Evolutionary conservation across 805 yeast species (phyloP).

Genomic region (Tetrapisispora fleetii): DNA sequence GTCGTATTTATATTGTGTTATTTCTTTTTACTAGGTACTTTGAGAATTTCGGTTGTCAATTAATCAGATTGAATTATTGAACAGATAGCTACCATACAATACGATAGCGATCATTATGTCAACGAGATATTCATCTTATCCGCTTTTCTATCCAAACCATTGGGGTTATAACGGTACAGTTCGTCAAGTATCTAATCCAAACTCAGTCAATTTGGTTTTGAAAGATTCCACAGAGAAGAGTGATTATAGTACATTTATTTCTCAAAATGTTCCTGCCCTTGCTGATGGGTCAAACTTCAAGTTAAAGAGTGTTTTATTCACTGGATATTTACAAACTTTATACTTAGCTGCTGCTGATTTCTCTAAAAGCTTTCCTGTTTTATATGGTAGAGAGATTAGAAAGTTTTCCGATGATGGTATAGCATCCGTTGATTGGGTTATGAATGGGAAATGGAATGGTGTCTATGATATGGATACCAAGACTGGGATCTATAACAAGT

Average conservation of each 20-base stretch:
- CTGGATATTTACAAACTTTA: conserved; percentile 70
- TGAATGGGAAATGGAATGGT: conserved; percentile 16
- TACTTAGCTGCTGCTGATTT: conserved; percentile 48
- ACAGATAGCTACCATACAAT: background rate
- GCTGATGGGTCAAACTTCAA: conserved; percentile 39
- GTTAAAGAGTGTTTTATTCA: conserved; percentile 52
- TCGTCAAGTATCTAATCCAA: conserved; percentile 15
- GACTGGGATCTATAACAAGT: conserved; percentile 13
- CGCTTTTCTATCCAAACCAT: conserved; percentile 18
- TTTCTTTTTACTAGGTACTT: too few species aligned
- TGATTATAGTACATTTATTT: conserved; percentile 16
- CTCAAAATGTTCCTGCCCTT: conserved; percentile 36
- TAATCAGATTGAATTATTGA: background rate
- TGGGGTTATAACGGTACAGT: conserved; percentile 30
- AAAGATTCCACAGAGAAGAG: conserved; percentile 11
- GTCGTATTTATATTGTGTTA: too few species aligned
- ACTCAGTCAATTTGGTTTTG: conserved; percentile 11
- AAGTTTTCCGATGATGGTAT: conserved; percentile 55
- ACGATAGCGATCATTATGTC: background rate
- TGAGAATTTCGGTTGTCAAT: too few species aligned
- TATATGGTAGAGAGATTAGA: conserved; percentile 63
- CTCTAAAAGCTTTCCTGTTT: conserved; percentile 41
- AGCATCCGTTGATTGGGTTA: conserved; percentile 65
- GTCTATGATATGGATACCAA: conserved; percentile 8
- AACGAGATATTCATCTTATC: conserved; percentile 2